Evolutionary conservation across 2,329 filamentous ascomycete genomes (phyloP), one percentile per base, ranked within the genome.

Genomic region (Epichloe typhina): DNA sequence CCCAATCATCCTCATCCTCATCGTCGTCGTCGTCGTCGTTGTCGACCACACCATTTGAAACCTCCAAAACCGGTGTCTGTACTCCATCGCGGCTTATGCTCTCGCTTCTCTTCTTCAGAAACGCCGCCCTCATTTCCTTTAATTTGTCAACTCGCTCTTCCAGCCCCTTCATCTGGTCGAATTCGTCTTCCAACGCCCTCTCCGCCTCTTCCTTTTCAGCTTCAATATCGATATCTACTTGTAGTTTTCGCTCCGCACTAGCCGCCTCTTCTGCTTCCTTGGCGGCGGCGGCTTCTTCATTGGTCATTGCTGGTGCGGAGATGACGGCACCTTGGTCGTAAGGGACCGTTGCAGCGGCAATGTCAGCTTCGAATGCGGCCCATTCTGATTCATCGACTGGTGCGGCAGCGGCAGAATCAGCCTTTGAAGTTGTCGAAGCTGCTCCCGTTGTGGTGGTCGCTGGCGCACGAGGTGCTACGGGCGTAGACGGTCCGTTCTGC

Each of bases 281-380:
- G 12, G 73, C 75, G 0, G 73, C 75, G 1, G 76, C 80, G 0
- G 84, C 57, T 58, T 88, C 77, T 4, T 79, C 78, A 0, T 79
- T 75, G 2, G 80, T 79, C 62, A 88, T 71, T 3, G 83, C 83
- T 0, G 83, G 80, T 0, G 84, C 84, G 2, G 77, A 82, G 55
- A 88, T 87, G 3, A 81, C 78, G 6, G 79, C 81, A 52, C 76
- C 73, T 41, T 66, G 61, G 21, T 63, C 59, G 54, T 66, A 66
- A 2, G 68, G 59, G 2, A 61, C 61, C 31, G 64, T 58, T 23
- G 70, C 62, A 33, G 70, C 68, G 17, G 81, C 84, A 50, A 95
- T 82, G 50, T 95, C 87, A 3, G 86, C 85, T 63, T 95, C 84
- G 62, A 95, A 94, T 8, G 87, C 86, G 2, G 86, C 84, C 86